Conservation (phyloP, 108 stramenopile genomes). For the Stephanodiscus minutulus region DNA sequence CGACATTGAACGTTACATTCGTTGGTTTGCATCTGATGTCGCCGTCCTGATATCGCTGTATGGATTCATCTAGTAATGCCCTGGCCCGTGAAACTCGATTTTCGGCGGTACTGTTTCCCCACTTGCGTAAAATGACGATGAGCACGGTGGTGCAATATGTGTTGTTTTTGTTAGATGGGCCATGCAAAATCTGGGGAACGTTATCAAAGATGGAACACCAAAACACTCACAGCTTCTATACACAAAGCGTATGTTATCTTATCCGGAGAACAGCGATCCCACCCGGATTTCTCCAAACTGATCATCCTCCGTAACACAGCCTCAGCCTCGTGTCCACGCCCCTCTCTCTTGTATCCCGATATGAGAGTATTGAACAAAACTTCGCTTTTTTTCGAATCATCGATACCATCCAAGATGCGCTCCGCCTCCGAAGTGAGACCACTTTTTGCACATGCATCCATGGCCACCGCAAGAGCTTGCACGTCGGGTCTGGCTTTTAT, state of each 20-base stretch:
- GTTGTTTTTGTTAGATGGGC: not conserved
- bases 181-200: too few species aligned
- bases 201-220: not conserved
- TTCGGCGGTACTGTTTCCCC: slow-evolving; percentile 29
- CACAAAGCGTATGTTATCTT: slow-evolving; percentile 34
- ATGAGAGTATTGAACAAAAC: slow-evolving; percentile 45
- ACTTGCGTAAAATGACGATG: slow-evolving; percentile 8
- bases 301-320: slow-evolving; percentile 39
- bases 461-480: slow-evolving; percentile 37
- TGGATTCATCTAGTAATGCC: slow-evolving; percentile 31
- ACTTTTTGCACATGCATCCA: slow-evolving; percentile 49
- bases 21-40: slow-evolving; percentile 24
- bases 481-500: slow-evolving; percentile 37
- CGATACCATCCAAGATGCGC: slow-evolving; percentile 23
- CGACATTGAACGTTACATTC: slow-evolving; percentile 20
- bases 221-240: slow-evolving; percentile 36
- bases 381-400: slow-evolving; percentile 32
- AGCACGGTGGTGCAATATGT: not conserved
- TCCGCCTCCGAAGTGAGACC: slow-evolving; percentile 31
- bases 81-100: slow-evolving; percentile 24
- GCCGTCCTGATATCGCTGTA: slow-evolving; percentile 26
- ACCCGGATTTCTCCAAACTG: slow-evolving; percentile 20
- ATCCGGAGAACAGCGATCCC: slow-evolving; percentile 34
- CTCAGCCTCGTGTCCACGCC: slow-evolving; percentile 37
- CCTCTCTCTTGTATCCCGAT: slow-evolving; percentile 42